Evolutionary conservation across 176 grass and related monocot genomes (phyloP).

Genomic region (Neostapfia colusana): DNA sequence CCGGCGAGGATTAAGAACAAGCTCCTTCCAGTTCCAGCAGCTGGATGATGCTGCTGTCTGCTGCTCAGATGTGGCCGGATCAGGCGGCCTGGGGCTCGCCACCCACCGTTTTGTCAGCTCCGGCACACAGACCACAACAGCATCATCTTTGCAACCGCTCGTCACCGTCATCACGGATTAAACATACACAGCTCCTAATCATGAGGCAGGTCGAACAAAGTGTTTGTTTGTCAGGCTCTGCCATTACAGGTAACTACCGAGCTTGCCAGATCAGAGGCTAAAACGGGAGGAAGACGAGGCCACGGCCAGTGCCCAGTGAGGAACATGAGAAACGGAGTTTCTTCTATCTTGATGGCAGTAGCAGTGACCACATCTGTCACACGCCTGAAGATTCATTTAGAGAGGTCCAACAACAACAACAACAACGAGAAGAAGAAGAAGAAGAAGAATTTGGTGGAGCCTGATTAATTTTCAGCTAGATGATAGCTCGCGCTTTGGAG

Average conservation of each 20-base stretch:
- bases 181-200: not conserved
- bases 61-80: not conserved
- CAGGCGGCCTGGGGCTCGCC: constrained; percentile 22
- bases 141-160: not conserved
- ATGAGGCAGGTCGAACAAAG: not conserved
- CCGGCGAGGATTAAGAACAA: too few relatives aligned
- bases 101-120: constrained; percentile 39
- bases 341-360: constrained; percentile 30
- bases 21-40: too few relatives aligned
- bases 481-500: constrained; percentile 53
- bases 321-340: constrained; percentile 33
- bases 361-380: constrained; percentile 17
- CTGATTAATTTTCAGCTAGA: constrained; percentile 23
- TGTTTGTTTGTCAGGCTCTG: not conserved
- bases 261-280: not conserved
- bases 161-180: not conserved
- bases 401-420: not conserved
- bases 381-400: constrained; percentile 26
- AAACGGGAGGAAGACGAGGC: too few relatives aligned
- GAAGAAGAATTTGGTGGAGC: not conserved
- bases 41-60: constrained; percentile 12
- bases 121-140: constrained; percentile 10
- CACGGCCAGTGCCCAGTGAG: not conserved
- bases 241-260: not conserved
- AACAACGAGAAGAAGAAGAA: too few relatives aligned